These are phyloP conservation scores for Seiridium cupressi DNA, from an alignment of 2,329 filamentous ascomycete genomes.

Conservation along the genomic window DNA sequence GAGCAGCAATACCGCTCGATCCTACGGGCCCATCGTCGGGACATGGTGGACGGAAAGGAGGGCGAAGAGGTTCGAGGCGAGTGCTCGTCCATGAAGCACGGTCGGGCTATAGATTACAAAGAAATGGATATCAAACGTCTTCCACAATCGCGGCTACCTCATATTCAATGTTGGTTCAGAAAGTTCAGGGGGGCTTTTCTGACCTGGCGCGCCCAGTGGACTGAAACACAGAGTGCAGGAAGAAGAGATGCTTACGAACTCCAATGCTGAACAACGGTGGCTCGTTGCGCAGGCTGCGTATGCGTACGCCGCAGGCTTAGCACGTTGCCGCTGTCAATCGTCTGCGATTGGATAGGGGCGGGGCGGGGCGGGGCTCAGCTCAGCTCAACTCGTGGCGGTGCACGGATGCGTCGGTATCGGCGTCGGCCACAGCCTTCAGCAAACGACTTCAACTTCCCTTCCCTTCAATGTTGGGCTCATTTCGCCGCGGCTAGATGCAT, in stretches of 20 bases:
- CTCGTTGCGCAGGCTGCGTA: too few relatives aligned
- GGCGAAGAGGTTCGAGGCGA: slow-evolving; percentile 1
- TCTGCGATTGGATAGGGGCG: not conserved
- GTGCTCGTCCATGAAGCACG: slow-evolving; percentile 6
- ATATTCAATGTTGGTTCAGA: not conserved
- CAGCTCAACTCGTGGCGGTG: not conserved
- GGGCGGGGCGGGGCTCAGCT: not conserved
- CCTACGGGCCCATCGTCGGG: slow-evolving; percentile 64
- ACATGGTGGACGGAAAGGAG: slow-evolving; percentile 41
- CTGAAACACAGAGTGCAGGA: too few relatives aligned
- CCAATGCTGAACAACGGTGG: too few relatives aligned
- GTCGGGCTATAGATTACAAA: not conserved
- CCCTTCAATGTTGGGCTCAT: too few relatives aligned
- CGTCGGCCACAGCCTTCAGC: not conserved
- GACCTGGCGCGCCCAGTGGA: too few relatives aligned
- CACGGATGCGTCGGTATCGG: not conserved
- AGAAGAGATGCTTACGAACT: too few relatives aligned
- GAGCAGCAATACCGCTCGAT: slow-evolving; percentile 82
- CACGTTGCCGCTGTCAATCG: too few relatives aligned
- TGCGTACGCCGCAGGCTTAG: too few relatives aligned
- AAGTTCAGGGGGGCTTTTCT: too few relatives aligned
- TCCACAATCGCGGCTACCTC: not conserved
- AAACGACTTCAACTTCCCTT: not conserved
- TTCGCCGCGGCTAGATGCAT: too few relatives aligned
- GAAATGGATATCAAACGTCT: not conserved